phyloP scores from a whole-genome alignment of 257 asterid species.

The Solanum ossicruentum region DNA sequence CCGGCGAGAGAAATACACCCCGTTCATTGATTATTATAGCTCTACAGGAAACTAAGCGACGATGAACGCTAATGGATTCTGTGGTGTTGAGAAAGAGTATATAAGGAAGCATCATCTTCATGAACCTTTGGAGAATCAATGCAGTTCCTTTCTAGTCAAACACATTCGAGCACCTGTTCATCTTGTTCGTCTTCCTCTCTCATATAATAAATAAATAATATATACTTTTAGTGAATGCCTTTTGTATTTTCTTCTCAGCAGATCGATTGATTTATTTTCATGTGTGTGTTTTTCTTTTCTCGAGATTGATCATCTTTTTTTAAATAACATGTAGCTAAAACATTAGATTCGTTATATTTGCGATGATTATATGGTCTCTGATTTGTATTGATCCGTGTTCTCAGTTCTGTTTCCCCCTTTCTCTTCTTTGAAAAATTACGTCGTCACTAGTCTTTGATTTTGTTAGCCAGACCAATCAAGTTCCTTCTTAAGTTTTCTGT shows the following conservation, averaged over 20 bases:
- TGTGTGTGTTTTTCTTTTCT: neutral
- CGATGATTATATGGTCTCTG: neutral
- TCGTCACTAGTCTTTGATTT: neutral
- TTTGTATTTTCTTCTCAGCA: neutral
- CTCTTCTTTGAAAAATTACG: neutral
- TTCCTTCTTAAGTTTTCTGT: neutral
- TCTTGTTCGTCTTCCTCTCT: slow-evolving; percentile 31
- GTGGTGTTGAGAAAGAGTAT: slow-evolving; percentile 35
- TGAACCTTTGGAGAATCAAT: slow-evolving; percentile 43
- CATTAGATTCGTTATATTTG: neutral
- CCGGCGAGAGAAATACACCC: neutral
- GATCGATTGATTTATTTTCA: neutral
- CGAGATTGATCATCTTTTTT: neutral
- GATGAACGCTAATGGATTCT: slow-evolving; percentile 34
- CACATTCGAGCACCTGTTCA: slow-evolving; percentile 63
- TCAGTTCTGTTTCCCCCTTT: neutral
- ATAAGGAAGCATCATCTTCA: slow-evolving; percentile 47
- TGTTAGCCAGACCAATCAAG: neutral
- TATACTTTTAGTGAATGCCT: neutral
- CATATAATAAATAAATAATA: neutral
- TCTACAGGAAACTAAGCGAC: neutral
- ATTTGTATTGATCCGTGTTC: neutral
- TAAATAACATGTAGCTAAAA: neutral
- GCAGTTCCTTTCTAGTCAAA: slow-evolving; percentile 52
- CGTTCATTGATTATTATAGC: neutral